phyloP scores from a whole-genome alignment of 2,329 filamentous ascomycete species.

The Aspergillus floridensis region DNA sequence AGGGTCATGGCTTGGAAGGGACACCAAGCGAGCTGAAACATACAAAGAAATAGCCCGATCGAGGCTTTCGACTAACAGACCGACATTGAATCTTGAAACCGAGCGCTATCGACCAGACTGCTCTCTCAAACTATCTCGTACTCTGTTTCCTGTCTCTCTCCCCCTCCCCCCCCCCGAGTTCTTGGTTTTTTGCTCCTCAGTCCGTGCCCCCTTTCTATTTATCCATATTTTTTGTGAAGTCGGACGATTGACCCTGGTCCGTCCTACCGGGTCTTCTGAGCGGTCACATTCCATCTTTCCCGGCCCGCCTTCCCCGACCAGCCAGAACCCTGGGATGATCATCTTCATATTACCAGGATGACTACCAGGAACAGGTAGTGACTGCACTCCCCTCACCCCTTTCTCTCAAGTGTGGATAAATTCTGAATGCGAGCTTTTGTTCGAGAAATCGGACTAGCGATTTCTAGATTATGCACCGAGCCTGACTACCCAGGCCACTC shows the following conservation, averaged over 20 bases:
- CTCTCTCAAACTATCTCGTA: neutral
- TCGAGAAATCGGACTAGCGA: constrained; percentile 14
- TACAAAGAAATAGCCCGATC: neutral
- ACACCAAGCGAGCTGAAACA: neutral
- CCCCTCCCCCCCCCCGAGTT: neutral
- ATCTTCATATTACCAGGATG: neutral
- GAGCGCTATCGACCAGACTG: neutral
- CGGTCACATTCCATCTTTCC: constrained; percentile 21
- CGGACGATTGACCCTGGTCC: neutral
- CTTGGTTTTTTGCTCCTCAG: neutral
- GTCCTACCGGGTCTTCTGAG: constrained; percentile 10
- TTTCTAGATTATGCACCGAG: constrained; percentile 9
- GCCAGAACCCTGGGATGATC: constrained; percentile 2
- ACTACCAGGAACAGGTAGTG: constrained; percentile 9
- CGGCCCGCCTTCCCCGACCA: constrained; percentile 15
- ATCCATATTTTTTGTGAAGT: neutral
- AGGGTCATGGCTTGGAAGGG: constrained; percentile 6
- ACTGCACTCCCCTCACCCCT: neutral
- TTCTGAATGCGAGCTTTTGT: constrained; percentile 13
- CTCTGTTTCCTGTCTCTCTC: neutral
- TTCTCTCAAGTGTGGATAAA: constrained; percentile 4
- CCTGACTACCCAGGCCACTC: neutral
- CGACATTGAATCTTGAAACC: neutral
- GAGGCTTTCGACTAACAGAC: no score
- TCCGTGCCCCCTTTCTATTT: neutral